A percentile compares a stretch with the other conserved stretches of the same genome.
phyloP scores from a whole-genome alignment of 148 eudicot species.

The Cornus florida region DNA sequence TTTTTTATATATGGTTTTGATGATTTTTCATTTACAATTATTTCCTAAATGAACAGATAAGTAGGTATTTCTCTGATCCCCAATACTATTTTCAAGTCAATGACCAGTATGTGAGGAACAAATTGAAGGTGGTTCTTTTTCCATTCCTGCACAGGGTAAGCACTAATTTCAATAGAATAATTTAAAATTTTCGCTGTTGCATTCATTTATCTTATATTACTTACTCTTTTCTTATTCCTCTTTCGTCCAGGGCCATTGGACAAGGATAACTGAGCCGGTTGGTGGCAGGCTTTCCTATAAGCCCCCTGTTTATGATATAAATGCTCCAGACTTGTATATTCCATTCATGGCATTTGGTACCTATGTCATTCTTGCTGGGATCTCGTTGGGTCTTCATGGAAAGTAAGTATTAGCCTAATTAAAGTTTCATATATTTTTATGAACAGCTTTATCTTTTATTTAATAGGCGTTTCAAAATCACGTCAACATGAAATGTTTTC shows the following conservation, averaged over 20 bases:
- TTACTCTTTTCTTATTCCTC: background rate
- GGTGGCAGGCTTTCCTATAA: conserved; percentile 91
- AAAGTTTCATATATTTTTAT: background rate
- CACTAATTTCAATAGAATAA: background rate
- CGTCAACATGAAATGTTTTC: too few species aligned
- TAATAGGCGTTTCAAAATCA: too few species aligned
- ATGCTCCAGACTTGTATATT: conserved; percentile 87
- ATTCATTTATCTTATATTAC: background rate
- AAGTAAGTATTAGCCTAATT: conserved; percentile 54
- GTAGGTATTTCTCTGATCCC: conserved; percentile 82
- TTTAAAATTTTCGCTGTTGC: background rate
- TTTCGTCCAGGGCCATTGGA: conserved; percentile 79
- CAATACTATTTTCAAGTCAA: conserved; percentile 98
- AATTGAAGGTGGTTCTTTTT: conserved; percentile 84
- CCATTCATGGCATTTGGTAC: conserved; percentile 92
- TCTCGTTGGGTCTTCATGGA: conserved; percentile 77
- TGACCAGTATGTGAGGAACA: conserved; percentile 89
- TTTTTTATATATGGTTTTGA: background rate
- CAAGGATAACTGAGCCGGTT: conserved; percentile 92
- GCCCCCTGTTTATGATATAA: conserved; percentile 87
- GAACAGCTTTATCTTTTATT: background rate
- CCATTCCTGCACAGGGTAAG: conserved; percentile 92
- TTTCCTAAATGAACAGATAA: conserved; percentile 47
- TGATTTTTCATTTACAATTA: background rate
- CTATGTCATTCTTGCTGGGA: conserved; percentile 80